Percentiles rank a stretch among this genome's conserved stretches.
These are phyloP conservation scores for Dianthus caryophyllus DNA, from an alignment of 148 eudicot genomes.

Conservation along the genomic window DNA sequence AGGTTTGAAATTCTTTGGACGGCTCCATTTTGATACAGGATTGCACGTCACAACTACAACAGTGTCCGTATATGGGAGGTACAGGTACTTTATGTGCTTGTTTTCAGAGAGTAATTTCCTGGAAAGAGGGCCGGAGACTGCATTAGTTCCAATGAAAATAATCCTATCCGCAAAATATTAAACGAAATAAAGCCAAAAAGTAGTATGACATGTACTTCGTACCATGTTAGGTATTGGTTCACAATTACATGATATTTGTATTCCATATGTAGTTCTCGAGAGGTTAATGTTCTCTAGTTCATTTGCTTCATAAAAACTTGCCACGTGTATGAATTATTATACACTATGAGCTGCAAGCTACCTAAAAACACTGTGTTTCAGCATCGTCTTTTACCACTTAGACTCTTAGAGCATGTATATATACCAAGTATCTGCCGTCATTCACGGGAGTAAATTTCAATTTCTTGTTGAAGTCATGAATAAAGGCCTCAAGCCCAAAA, in stretches of 20 bases:
- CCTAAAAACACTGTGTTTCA: neutral
- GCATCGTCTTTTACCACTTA: neutral
- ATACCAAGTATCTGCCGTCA: neutral
- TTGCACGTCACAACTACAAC: slow-evolving; percentile 96
- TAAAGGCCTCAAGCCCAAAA: too few relatives aligned
- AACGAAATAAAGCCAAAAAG: neutral
- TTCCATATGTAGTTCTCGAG: neutral
- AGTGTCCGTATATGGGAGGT: slow-evolving; percentile 82
- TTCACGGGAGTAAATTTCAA: too few relatives aligned
- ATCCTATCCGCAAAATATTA: neutral
- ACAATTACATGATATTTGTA: neutral
- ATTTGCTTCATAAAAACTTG: neutral
- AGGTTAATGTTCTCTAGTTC: neutral
- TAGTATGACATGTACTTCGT: neutral
- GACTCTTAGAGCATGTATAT: neutral
- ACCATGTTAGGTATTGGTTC: neutral
- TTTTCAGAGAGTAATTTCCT: slow-evolving; percentile 88
- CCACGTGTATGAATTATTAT: neutral
- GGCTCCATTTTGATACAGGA: slow-evolving; percentile 75
- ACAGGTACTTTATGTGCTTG: slow-evolving; percentile 90
- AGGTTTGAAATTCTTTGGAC: slow-evolving; percentile 68
- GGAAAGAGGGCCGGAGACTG: slow-evolving; percentile 20
- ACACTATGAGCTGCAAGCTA: neutral
- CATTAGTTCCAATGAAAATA: neutral
- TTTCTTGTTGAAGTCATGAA: too few relatives aligned